These are phyloP conservation scores for Phialophora macrospora DNA, from an alignment of 2,329 filamentous ascomycete species.

Conservation along the genomic window DNA sequence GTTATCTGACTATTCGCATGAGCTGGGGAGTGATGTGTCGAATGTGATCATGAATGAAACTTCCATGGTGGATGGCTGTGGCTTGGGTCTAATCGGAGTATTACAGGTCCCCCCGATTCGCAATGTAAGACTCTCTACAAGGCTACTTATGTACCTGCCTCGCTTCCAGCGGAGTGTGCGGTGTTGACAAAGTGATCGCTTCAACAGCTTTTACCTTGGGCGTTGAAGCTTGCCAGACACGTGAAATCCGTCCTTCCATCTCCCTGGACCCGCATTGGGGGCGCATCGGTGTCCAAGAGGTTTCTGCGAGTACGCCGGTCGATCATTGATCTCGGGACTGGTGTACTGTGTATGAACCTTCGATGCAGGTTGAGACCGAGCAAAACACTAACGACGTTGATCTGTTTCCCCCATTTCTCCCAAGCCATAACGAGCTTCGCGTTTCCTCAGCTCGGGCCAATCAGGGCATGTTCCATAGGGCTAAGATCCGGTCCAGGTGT, in stretches of 20 bases:
- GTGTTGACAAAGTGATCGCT: neutral
- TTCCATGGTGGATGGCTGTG: conserved; percentile 21
- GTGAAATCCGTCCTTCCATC: neutral
- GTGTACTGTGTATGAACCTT: neutral
- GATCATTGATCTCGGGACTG: neutral
- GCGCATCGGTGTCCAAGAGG: neutral
- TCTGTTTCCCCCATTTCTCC: neutral
- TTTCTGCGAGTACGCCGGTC: neutral
- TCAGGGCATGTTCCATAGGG: neutral
- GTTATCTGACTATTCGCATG: conserved; percentile 25
- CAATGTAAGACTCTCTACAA: conserved; percentile 5
- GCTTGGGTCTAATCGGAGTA: conserved; percentile 10
- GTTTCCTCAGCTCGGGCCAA: neutral
- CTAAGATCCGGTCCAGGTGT: neutral
- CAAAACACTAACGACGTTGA: neutral
- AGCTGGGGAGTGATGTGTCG: conserved; percentile 27
- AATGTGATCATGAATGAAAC: conserved; percentile 31
- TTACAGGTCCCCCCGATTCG: neutral
- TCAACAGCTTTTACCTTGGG: neutral
- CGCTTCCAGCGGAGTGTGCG: neutral
- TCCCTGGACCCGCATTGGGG: neutral
- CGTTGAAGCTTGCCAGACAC: neutral
- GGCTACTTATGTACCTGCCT: neutral
- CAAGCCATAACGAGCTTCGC: neutral
- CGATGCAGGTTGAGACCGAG: neutral